phyloP scores from a whole-genome alignment of 2,329 filamentous ascomycete genomes.

The Macrophomina pseudophaseolina region DNA sequence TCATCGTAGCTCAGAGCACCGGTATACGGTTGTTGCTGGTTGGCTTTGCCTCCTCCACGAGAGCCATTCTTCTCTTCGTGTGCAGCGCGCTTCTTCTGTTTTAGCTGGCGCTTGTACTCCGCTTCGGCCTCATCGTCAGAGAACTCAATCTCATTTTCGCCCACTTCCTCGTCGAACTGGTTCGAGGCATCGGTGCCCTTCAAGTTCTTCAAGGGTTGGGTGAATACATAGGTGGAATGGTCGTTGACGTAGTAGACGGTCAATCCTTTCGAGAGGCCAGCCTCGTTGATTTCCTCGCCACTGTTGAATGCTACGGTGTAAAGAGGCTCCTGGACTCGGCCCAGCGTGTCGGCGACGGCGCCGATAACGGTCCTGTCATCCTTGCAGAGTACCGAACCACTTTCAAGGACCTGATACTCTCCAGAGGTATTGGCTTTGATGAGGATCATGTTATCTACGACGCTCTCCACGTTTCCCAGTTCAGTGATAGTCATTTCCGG shows the following conservation, averaged over 20 bases:
- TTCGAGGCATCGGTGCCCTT: constrained; percentile 96
- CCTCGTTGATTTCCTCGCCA: constrained; percentile 68
- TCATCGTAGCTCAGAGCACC: constrained; percentile 50
- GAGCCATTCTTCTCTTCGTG: constrained; percentile 15
- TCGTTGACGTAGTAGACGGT: constrained; percentile 79
- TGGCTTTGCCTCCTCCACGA: not conserved
- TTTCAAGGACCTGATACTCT: constrained; percentile 83
- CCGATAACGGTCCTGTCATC: constrained; percentile 78
- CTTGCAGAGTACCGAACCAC: constrained; percentile 81
- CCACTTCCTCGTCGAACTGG: constrained; percentile 89
- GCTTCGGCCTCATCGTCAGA: constrained; percentile 96
- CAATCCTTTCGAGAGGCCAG: constrained; percentile 70
- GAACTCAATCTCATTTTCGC: constrained; percentile 87
- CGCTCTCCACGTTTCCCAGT: constrained; percentile 75
- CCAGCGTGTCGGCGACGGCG: constrained; percentile 82
- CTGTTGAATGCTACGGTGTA: constrained; percentile 82
- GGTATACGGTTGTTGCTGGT: constrained; percentile 27
- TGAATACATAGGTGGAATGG: constrained; percentile 85
- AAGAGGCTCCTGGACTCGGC: constrained; percentile 81
- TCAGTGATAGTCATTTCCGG: constrained; percentile 76
- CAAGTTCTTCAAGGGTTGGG: constrained; percentile 74
- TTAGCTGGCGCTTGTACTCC: constrained; percentile 66
- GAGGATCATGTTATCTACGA: constrained; percentile 79
- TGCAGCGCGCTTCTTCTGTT: constrained; percentile 63
- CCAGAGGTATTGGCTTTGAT: constrained; percentile 80